Percentiles rank a stretch among this genome's conserved stretches.
phyloP scores from a whole-genome alignment of 768 basidiomycete genomes.

The Mycena maculata region DNA sequence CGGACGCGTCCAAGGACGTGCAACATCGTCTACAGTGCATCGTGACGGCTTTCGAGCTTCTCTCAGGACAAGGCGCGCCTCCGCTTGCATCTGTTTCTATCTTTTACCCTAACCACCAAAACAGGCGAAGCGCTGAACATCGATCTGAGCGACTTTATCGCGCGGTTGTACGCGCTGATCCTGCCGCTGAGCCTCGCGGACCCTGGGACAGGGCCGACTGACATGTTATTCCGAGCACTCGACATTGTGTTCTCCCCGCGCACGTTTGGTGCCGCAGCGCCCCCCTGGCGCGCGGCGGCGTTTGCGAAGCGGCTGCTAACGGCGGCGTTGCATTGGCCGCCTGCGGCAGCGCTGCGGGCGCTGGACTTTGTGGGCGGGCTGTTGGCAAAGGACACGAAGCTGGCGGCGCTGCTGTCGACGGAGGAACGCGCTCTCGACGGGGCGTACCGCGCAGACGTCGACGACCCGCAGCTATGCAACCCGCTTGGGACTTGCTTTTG shows the following conservation, averaged over 20 bases:
- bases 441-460: constrained; percentile 84
- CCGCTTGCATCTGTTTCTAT: constrained; percentile 11
- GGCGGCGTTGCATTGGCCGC: constrained; percentile 85
- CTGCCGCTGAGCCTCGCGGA: constrained; percentile 76
- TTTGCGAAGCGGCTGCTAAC: constrained; percentile 93
- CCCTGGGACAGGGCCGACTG: constrained; percentile 63
- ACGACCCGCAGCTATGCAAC: constrained; percentile 88
- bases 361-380: constrained; percentile 80
- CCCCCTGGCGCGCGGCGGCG: constrained; percentile 85
- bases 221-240: constrained; percentile 90
- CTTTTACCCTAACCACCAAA: constrained; percentile 18
- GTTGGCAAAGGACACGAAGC: constrained; percentile 79
- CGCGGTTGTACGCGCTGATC: constrained; percentile 85
- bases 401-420: constrained; percentile 87
- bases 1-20: constrained; percentile 50
- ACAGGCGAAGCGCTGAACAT: constrained; percentile 97
- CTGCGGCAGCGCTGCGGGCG: constrained; percentile 69
- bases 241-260: constrained; percentile 84
- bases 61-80: constrained; percentile 90
- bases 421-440: constrained; percentile 90
- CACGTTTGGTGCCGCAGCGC: constrained; percentile 61
- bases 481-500: constrained; percentile 89
- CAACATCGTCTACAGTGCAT: constrained; percentile 84
- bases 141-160: constrained; percentile 91
- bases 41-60: constrained; percentile 95